Evolutionary conservation across 2,329 filamentous ascomycete genomes (phyloP).

Genomic region (Penicillium aurantiogriseum): DNA sequence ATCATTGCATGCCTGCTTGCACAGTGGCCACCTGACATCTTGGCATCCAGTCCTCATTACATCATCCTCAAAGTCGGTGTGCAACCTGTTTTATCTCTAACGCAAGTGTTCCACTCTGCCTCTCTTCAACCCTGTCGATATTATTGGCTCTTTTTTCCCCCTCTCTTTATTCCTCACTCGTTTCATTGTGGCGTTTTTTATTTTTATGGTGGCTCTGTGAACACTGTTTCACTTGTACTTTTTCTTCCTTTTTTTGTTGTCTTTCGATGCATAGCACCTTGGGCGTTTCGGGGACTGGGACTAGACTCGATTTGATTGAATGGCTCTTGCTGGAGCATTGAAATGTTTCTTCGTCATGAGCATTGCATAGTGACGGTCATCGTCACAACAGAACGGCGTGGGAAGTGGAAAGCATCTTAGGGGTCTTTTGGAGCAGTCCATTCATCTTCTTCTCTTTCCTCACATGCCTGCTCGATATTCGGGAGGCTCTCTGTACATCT

Average conservation of each 20-base stretch:
- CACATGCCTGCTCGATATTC: constrained; percentile 3
- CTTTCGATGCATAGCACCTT: constrained; percentile 40
- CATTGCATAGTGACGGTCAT: constrained; percentile 29
- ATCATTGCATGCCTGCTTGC: constrained; percentile 30
- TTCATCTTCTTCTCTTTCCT: constrained; percentile 14
- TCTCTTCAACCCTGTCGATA: constrained; percentile 18
- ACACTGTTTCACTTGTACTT: constrained; percentile 22
- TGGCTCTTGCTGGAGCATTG: constrained; percentile 31
- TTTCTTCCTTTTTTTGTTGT: constrained; percentile 23
- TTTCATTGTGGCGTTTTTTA: constrained; percentile 16
- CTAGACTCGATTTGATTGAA: constrained; percentile 38
- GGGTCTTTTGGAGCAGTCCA: constrained; percentile 31
- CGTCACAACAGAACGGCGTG: constrained; percentile 31
- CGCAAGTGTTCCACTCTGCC: constrained; percentile 8
- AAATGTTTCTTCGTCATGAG: constrained; percentile 34
- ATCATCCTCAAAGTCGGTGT: constrained; percentile 18
- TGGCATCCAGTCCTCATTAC: constrained; percentile 18
- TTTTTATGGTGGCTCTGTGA: constrained; percentile 18
- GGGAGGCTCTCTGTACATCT: constrained; percentile 14
- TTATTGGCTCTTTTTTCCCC: constrained; percentile 14
- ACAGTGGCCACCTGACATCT: constrained; percentile 25
- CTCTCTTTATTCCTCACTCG: neutral
- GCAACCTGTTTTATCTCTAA: constrained; percentile 7
- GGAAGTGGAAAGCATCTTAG: constrained; percentile 34
- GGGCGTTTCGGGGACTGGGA: constrained; percentile 37